phyloP scores from a whole-genome alignment of 768 basidiomycete genomes.

The Baorangia bicolor region DNA sequence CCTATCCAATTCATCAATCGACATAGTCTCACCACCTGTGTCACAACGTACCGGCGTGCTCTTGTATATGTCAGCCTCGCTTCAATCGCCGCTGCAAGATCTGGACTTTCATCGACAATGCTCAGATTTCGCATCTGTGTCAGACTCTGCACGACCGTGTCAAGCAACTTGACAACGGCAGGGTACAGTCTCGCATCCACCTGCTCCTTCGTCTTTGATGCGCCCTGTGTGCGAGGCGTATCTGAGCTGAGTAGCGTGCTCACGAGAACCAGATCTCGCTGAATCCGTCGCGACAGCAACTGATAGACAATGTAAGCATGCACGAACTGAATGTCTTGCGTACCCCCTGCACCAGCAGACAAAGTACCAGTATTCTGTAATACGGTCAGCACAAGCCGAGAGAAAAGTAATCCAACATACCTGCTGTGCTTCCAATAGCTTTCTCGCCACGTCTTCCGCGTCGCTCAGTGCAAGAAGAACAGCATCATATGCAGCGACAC shows the following conservation, averaged over 20 bases:
- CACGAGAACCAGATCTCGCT: conserved; percentile 83
- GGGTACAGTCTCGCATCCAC: conserved; percentile 77
- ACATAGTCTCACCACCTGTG: neutral
- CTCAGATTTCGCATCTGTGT: conserved; percentile 81
- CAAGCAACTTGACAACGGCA: conserved; percentile 84
- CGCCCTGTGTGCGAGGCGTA: conserved; percentile 24
- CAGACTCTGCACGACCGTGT: conserved; percentile 81
- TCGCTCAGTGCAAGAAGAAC: conserved; percentile 84
- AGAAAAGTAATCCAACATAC: conserved; percentile 36
- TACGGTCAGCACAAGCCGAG: neutral
- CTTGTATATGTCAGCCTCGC: conserved; percentile 72
- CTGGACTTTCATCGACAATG: conserved; percentile 85
- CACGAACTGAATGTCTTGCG: conserved; percentile 78
- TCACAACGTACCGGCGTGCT: conserved; percentile 59
- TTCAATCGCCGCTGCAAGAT: conserved; percentile 76
- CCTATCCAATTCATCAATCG: conserved; percentile 36
- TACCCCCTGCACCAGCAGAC: conserved; percentile 40
- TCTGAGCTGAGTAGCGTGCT: conserved; percentile 57
- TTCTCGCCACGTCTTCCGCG: conserved; percentile 81
- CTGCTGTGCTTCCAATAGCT: conserved; percentile 82
- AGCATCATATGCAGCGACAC: conserved; percentile 85
- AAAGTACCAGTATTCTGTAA: conserved; percentile 44
- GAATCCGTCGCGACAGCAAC: conserved; percentile 81
- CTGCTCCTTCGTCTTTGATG: conserved; percentile 40
- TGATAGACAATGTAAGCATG: conserved; percentile 88